Percentiles rank a stretch among this genome's conserved stretches.
Conservation (phyloP, 2,329 filamentous ascomycete genomes). For the Didymella keratinophila region DNA sequence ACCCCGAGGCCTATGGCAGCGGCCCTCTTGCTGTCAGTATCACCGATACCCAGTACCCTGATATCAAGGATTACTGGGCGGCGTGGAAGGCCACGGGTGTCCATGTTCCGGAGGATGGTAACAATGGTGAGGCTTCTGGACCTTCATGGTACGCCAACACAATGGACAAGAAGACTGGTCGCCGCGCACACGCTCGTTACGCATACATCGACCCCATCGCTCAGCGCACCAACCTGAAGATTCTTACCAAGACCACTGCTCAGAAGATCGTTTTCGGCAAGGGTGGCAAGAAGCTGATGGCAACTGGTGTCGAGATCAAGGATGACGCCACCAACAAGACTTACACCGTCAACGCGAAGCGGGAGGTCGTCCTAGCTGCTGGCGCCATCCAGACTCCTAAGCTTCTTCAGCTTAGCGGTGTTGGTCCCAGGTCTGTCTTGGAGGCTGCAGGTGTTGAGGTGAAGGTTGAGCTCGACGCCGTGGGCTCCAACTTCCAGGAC, state of each 20-base stretch:
- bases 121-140: conserved; percentile 35
- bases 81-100: conserved; percentile 36
- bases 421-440: conserved; percentile 43
- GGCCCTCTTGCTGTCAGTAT: conserved; percentile 40
- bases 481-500: conserved; percentile 49
- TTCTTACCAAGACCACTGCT: conserved; percentile 34
- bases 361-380: conserved; percentile 68
- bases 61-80: conserved; percentile 36
- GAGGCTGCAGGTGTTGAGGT: conserved; percentile 39
- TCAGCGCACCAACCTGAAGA: conserved; percentile 35
- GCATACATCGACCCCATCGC: conserved; percentile 43
- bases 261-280: conserved; percentile 33
- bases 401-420: conserved; percentile 54
- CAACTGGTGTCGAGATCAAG: conserved; percentile 31
- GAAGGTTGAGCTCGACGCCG: conserved; percentile 39
- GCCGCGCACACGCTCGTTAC: conserved; percentile 37
- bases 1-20: conserved; percentile 31
- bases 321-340: conserved; percentile 26
- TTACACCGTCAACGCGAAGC: conserved; percentile 33
- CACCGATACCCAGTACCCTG: conserved; percentile 38
- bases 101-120: conserved; percentile 28
- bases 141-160: conserved; percentile 39
- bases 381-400: conserved; percentile 63
- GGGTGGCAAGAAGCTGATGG: conserved; percentile 25
- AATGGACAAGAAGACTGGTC: conserved; percentile 38